phyloP scores from a whole-genome alignment of 1,284 basidiomycete genomes.

The Ganoderma meredithae region DNA sequence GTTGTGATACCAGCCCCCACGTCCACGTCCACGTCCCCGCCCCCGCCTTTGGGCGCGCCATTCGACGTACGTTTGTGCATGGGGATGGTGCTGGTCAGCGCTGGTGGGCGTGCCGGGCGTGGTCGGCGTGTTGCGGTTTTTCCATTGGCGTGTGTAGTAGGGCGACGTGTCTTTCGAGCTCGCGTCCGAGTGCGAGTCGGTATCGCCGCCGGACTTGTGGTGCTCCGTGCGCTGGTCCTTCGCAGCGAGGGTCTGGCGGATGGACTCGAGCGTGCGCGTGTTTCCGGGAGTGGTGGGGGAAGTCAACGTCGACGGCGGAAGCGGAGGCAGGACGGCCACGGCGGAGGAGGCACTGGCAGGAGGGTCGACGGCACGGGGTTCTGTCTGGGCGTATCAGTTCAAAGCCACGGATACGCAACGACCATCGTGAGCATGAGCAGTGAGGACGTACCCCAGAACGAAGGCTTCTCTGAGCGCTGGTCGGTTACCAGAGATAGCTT shows the following conservation, averaged over 20 bases:
- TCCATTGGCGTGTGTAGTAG: not conserved
- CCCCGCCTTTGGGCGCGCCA: not conserved
- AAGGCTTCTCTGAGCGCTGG: conserved; percentile 3
- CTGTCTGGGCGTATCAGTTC: not conserved
- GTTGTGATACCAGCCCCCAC: not conserved
- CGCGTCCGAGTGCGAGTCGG: not conserved
- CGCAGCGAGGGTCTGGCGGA: not conserved
- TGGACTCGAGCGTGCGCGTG: not conserved
- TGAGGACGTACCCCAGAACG: conserved; percentile 9
- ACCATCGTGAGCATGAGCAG: not conserved
- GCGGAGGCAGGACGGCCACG: not conserved
- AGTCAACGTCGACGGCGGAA: not conserved
- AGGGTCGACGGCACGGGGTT: not conserved
- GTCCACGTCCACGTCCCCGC: not conserved
- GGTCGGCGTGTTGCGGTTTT: not conserved
- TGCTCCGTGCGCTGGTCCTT: not conserved
- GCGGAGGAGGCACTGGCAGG: not conserved
- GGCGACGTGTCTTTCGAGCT: not conserved
- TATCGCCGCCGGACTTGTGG: not conserved
- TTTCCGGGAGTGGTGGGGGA: not conserved
- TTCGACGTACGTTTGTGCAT: not conserved
- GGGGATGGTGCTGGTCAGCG: not conserved
- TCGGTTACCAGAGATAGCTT: conserved; percentile 9
- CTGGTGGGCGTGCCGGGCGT: not conserved
- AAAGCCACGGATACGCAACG: too few relatives aligned